Evolutionary conservation across 768 basidiomycete species (phyloP).

Genomic region (Boletellus ananiceps): DNA sequence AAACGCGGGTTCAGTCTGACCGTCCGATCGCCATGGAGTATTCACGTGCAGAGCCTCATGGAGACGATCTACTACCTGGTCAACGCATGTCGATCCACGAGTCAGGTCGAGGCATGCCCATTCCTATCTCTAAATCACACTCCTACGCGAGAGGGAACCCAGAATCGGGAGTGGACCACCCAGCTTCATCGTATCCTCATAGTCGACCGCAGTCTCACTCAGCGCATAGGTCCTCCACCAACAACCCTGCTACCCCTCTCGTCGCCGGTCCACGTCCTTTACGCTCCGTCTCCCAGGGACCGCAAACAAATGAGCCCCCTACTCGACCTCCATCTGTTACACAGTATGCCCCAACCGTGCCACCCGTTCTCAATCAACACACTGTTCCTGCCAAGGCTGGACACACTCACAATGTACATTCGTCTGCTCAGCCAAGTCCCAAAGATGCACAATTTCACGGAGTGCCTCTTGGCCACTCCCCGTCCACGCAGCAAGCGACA

Average conservation of each 20-base stretch:
- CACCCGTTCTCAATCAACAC: conserved; percentile 12
- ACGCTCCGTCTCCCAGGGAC: conserved; percentile 28
- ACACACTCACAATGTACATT: conserved; percentile 4
- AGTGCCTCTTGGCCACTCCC: conserved; percentile 5
- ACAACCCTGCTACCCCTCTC: conserved; percentile 17
- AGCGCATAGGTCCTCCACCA: conserved; percentile 19
- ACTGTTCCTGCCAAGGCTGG: conserved; percentile 15
- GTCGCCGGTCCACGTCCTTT: conserved; percentile 27
- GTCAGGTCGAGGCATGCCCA: conserved; percentile 17
- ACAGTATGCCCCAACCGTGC: conserved; percentile 6
- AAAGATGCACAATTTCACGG: conserved; percentile 19
- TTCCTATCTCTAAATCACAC: conserved; percentile 16
- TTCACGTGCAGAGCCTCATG: conserved; percentile 25
- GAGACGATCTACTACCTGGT: conserved; percentile 18
- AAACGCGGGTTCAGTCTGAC: conserved; percentile 22
- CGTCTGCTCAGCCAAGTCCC: conserved; percentile 24
- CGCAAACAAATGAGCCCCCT: conserved; percentile 18
- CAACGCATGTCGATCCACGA: conserved; percentile 29
- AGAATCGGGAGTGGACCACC: conserved; percentile 19
- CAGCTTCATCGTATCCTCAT: conserved; percentile 15
- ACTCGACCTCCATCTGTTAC: conserved; percentile 24
- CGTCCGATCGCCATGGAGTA: conserved; percentile 16
- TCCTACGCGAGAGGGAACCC: conserved; percentile 25
- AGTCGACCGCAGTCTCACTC: conserved; percentile 27
- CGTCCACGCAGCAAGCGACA: conserved; percentile 15